phyloP scores from a whole-genome alignment of 441 rosid genomes.

The Metrosideros polymorpha region DNA sequence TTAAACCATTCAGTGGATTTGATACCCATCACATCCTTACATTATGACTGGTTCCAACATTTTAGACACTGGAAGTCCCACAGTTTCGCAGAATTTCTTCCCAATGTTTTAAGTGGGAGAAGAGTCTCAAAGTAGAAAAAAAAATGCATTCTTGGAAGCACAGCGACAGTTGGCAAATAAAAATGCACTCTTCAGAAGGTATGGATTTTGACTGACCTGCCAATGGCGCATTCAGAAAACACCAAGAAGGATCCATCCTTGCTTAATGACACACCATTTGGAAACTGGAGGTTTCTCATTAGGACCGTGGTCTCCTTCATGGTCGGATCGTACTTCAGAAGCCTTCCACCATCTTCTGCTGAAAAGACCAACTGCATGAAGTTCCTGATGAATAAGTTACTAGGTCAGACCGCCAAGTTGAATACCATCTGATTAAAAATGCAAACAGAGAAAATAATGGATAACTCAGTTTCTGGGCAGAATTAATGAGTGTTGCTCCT shows the following conservation, averaged over 20 bases:
- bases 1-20: neutral
- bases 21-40: neutral
- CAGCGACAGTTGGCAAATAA: neutral
- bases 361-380: slow-evolving; percentile 72
- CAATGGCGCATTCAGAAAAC: slow-evolving; percentile 50
- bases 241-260: slow-evolving; percentile 78
- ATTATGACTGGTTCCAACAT: neutral
- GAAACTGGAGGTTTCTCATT: slow-evolving; percentile 56
- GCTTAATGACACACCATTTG: slow-evolving; percentile 79
- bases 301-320: slow-evolving; percentile 59
- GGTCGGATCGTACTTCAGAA: slow-evolving; percentile 58
- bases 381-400: slow-evolving; percentile 43
- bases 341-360: slow-evolving; percentile 57
- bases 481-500: neutral
- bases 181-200: neutral
- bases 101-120: neutral
- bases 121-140: neutral
- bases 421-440: neutral
- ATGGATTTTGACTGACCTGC: slow-evolving; percentile 35
- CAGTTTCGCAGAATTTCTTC: neutral
- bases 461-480: neutral
- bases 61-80: neutral
- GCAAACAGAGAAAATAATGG: neutral
- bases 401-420: neutral
- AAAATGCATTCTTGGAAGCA: neutral